These are phyloP conservation scores for Fusarium tuaranense DNA, from an alignment of 2,329 filamentous ascomycete genomes.

Conservation along the genomic window DNA sequence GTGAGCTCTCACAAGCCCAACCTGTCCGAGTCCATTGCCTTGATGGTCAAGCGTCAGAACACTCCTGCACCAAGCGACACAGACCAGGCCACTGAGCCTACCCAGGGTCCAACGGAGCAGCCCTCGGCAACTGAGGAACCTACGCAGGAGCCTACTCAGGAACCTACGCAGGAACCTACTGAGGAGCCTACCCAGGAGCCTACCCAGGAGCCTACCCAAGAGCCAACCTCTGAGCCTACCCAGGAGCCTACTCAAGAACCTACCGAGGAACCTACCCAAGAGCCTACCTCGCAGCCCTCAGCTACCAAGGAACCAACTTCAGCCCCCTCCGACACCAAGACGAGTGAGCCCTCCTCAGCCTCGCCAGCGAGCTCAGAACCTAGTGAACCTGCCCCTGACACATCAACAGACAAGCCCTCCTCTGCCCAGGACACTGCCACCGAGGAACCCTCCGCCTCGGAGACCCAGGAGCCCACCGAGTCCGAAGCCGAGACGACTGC, in stretches of 20 bases:
- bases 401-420: conserved; percentile 35
- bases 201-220: conserved; percentile 12
- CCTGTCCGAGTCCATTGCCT: conserved; percentile 61
- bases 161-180: conserved; percentile 22
- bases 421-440: conserved; percentile 33
- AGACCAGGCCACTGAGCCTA: conserved; percentile 7
- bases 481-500: conserved; percentile 24
- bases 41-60: conserved; percentile 72
- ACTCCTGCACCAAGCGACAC: conserved; percentile 41
- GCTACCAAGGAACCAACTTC: conserved; percentile 23
- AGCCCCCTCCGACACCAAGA: conserved; percentile 9
- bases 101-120: conserved; percentile 11
- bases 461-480: conserved; percentile 27
- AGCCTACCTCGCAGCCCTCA: conserved; percentile 17
- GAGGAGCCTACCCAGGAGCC: conserved; percentile 10
- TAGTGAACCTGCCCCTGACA: conserved; percentile 40
- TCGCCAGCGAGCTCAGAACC: conserved; percentile 35
- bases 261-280: conserved; percentile 4
- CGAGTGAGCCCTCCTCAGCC: conserved; percentile 41
- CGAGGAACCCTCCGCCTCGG: conserved; percentile 21
- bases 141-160: conserved; percentile 13
- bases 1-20: conserved; percentile 40
- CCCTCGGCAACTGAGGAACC: conserved; percentile 13
- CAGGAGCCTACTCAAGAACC: conserved; percentile 17
- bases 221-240: conserved; percentile 19